Percentiles rank a stretch among this genome's conserved stretches.
phyloP scores from a whole-genome alignment of 805 yeast genomes.

The Metschnikowia continentalis region DNA sequence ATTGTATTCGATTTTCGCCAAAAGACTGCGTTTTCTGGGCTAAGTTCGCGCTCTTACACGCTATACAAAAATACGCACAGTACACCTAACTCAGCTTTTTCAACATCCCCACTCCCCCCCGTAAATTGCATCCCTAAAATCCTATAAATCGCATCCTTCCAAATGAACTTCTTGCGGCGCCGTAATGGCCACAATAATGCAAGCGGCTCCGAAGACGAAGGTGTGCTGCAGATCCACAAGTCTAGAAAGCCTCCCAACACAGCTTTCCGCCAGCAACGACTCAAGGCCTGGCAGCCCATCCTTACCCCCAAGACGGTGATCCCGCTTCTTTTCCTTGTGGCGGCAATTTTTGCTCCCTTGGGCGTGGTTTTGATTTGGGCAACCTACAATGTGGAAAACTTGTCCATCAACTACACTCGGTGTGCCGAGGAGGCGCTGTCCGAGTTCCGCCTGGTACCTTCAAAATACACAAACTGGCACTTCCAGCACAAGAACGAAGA shows the following conservation, averaged over 20 bases:
- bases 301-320: constrained; percentile 87
- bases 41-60: neutral
- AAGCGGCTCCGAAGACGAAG: constrained; percentile 15
- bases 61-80: neutral
- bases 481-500: constrained; percentile 46
- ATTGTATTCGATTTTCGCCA: neutral
- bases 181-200: constrained; percentile 21
- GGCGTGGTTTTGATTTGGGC: constrained; percentile 82
- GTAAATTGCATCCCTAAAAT: neutral
- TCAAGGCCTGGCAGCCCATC: constrained; percentile 79
- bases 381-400: constrained; percentile 72
- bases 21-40: neutral
- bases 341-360: constrained; percentile 81
- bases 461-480: constrained; percentile 53
- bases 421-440: constrained; percentile 48
- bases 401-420: constrained; percentile 69
- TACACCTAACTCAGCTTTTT: neutral
- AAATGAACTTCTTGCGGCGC: constrained; percentile 31
- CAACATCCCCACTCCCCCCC: neutral
- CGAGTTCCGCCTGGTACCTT: constrained; percentile 51
- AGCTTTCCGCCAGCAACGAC: constrained; percentile 72
- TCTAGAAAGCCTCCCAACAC: constrained; percentile 53
- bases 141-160: neutral
- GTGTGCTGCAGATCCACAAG: constrained; percentile 19
- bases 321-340: constrained; percentile 71